Percentiles rank a stretch among this genome's conserved stretches.
Conservation (phyloP, 2,329 filamentous ascomycete genomes). For the Tolypocladium ovalisporum region DNA sequence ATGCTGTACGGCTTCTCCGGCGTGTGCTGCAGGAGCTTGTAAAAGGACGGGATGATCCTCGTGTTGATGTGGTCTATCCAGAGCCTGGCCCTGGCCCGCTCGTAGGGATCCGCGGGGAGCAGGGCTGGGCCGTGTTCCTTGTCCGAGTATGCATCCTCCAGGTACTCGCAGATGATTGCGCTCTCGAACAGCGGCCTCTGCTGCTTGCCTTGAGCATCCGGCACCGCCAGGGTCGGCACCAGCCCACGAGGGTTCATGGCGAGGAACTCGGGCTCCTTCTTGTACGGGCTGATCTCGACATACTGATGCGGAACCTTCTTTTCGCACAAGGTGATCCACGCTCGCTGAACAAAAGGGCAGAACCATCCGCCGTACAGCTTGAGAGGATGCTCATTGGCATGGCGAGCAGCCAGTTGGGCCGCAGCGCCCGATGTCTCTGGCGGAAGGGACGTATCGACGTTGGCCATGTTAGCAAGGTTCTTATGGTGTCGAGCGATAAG, state of each 20-base stretch:
- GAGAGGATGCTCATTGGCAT: slow-evolving; percentile 36
- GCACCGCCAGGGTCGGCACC: slow-evolving; percentile 56
- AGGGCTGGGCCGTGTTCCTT: slow-evolving; percentile 34
- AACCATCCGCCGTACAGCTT: slow-evolving; percentile 70
- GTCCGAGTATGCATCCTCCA: slow-evolving; percentile 58
- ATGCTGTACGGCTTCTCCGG: slow-evolving; percentile 36
- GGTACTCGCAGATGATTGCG: slow-evolving; percentile 61
- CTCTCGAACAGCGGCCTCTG: slow-evolving; percentile 61
- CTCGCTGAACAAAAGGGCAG: slow-evolving; percentile 59
- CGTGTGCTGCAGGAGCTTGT: slow-evolving; percentile 49
- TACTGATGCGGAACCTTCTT: slow-evolving; percentile 67
- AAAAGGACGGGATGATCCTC: slow-evolving; percentile 58
- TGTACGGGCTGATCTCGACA: slow-evolving; percentile 68
- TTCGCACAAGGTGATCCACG: slow-evolving; percentile 63
- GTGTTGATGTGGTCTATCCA: slow-evolving; percentile 65
- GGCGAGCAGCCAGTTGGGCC: slow-evolving; percentile 31
- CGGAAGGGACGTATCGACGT: slow-evolving; percentile 37
- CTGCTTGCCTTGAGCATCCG: slow-evolving; percentile 14
- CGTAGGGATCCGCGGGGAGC: slow-evolving; percentile 51
- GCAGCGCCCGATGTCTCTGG: slow-evolving; percentile 38
- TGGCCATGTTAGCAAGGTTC: slow-evolving; percentile 21
- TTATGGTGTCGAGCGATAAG: not conserved
- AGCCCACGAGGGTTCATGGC: slow-evolving; percentile 64
- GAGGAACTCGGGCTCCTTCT: slow-evolving; percentile 58
- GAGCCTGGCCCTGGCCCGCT: slow-evolving; percentile 52